Evolutionary conservation across 2,329 filamentous ascomycete genomes (phyloP).

Genomic region (Alternaria sp.): DNA sequence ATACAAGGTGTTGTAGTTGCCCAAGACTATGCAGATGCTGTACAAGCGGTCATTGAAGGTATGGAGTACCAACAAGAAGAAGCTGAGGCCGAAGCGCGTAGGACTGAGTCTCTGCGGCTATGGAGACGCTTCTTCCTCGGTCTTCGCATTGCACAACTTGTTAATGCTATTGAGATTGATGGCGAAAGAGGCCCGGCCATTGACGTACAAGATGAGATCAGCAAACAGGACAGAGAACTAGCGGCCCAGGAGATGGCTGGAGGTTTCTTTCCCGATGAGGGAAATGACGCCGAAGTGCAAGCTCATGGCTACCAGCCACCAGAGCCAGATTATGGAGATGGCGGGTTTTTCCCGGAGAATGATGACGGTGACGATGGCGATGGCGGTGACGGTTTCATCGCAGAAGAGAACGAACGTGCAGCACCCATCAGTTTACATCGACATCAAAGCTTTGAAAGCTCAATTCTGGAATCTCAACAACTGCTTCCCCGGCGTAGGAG

Average conservation of each 20-base stretch:
- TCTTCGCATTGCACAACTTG: slow-evolving; percentile 74
- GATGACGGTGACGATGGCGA: slow-evolving; percentile 5
- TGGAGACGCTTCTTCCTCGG: slow-evolving; percentile 70
- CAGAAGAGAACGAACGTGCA: slow-evolving; percentile 24
- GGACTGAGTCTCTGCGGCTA: slow-evolving; percentile 59
- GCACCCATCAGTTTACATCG: slow-evolving; percentile 29
- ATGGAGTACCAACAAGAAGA: slow-evolving; percentile 72
- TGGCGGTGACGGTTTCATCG: slow-evolving; percentile 32
- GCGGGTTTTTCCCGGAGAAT: slow-evolving; percentile 26
- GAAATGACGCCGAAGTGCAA: slow-evolving; percentile 50
- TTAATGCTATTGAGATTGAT: slow-evolving; percentile 64
- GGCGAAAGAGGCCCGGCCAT: slow-evolving; percentile 40
- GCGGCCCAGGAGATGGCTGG: slow-evolving; percentile 46
- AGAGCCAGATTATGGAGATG: slow-evolving; percentile 26
- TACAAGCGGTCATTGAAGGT: slow-evolving; percentile 72
- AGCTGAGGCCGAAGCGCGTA: slow-evolving; percentile 65
- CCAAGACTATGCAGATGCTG: slow-evolving; percentile 72
- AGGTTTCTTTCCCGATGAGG: slow-evolving; percentile 59
- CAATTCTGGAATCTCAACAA: slow-evolving; percentile 40
- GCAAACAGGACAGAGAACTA: slow-evolving; percentile 39
- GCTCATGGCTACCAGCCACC: slow-evolving; percentile 23
- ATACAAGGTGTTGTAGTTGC: slow-evolving; percentile 81
- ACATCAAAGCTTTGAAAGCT: slow-evolving; percentile 49
- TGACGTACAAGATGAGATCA: slow-evolving; percentile 46
- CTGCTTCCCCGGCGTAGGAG: slow-evolving; percentile 36